Conservation (phyloP, 2,329 filamentous ascomycete species). For the Aureobasidium sp. region DNA sequence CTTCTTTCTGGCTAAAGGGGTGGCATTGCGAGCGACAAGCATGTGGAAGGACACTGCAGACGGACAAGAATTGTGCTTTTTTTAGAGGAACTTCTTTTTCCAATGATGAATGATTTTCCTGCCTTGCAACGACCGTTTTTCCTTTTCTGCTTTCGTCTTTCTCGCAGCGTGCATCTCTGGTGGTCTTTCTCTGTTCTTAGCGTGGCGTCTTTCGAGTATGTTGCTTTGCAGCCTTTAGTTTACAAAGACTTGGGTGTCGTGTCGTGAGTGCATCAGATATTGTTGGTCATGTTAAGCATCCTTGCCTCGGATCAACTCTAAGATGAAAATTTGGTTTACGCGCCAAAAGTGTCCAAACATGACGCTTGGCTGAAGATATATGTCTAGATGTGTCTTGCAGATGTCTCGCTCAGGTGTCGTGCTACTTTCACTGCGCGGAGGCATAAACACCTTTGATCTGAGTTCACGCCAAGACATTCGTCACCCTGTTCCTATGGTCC, state of each 20-base stretch:
- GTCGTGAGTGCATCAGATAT: too few species aligned
- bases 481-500: too few species aligned
- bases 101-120: neutral
- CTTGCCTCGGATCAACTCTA: too few species aligned
- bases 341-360: neutral
- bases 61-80: neutral
- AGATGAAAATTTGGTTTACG: too few species aligned
- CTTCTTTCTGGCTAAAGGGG: neutral
- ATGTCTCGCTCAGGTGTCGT: neutral
- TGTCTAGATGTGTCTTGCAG: neutral
- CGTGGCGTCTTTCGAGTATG: too few species aligned
- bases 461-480: neutral
- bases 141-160: neutral
- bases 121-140: neutral
- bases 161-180: neutral
- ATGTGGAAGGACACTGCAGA: neutral
- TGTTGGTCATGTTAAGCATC: too few species aligned
- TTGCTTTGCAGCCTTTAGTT: too few species aligned
- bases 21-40: neutral
- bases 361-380: neutral
- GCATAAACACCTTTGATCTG: neutral
- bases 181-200: neutral
- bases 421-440: neutral
- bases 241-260: too few species aligned
- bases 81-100: neutral